These are phyloP conservation scores for Aureobasidium vineae DNA, from an alignment of 2,329 filamentous ascomycete species.

Conservation along the genomic window DNA sequence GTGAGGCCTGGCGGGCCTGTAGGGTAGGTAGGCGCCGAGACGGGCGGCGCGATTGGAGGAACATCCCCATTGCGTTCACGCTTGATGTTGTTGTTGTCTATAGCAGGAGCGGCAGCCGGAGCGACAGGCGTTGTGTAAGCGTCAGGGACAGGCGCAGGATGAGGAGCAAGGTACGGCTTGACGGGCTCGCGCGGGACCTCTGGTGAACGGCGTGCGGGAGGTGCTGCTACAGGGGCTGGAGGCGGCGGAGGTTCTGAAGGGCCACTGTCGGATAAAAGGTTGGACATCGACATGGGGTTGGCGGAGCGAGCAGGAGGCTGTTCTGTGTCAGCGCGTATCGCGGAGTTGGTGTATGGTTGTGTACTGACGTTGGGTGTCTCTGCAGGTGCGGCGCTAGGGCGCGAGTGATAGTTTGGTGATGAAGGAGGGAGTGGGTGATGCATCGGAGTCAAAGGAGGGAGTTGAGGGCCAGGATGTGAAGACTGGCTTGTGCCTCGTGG, in stretches of 20 bases:
- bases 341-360: not conserved
- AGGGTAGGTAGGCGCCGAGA: slow-evolving; percentile 30
- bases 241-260: slow-evolving; percentile 25
- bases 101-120: not conserved
- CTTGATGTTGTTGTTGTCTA: slow-evolving; percentile 6
- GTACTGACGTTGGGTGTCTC: slow-evolving; percentile 19
- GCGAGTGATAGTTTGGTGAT: slow-evolving; percentile 18
- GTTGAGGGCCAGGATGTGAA: slow-evolving; percentile 21
- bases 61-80: slow-evolving; percentile 18
- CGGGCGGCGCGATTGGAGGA: not conserved
- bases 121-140: not conserved
- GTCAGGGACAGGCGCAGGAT: not conserved
- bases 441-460: slow-evolving; percentile 22
- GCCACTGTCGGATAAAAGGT: slow-evolving; percentile 77
- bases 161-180: slow-evolving; percentile 18
- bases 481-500: slow-evolving; percentile 22
- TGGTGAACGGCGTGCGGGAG: slow-evolving; percentile 11
- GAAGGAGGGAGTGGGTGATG: slow-evolving; percentile 20
- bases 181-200: slow-evolving; percentile 12
- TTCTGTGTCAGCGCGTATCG: slow-evolving; percentile 13
- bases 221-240: not conserved
- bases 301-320: slow-evolving; percentile 56
- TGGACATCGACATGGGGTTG: slow-evolving; percentile 94
- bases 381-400: slow-evolving; percentile 6
- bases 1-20: slow-evolving; percentile 40